These are phyloP conservation scores for Jamesozyma lodderae DNA, from an alignment of 805 yeast genomes.

Conservation along the genomic window DNA sequence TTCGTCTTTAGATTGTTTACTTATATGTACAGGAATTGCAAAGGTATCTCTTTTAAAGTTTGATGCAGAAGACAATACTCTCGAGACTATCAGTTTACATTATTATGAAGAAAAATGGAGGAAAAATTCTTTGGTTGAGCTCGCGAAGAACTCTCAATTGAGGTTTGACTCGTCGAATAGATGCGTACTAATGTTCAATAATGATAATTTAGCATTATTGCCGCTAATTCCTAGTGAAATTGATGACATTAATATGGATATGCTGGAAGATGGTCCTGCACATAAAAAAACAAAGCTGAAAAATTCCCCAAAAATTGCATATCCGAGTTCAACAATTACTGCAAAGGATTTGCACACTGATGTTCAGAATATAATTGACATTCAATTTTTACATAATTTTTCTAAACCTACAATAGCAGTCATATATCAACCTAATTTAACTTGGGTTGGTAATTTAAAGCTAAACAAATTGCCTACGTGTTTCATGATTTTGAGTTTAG, in stretches of 20 bases:
- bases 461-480: slow-evolving; percentile 17
- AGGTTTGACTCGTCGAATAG: slow-evolving; percentile 53
- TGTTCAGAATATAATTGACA: slow-evolving; percentile 56
- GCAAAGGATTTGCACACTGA: slow-evolving; percentile 48
- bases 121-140: slow-evolving; percentile 34
- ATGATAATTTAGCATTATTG: slow-evolving; percentile 61
- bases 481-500: slow-evolving; percentile 38
- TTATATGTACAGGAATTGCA: slow-evolving; percentile 63
- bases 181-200: slow-evolving; percentile 50
- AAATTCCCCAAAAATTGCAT: slow-evolving; percentile 7
- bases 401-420: slow-evolving; percentile 77
- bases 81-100: slow-evolving; percentile 75
- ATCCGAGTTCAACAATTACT: slow-evolving; percentile 46
- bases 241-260: slow-evolving; percentile 21
- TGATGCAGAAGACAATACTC: slow-evolving; percentile 43
- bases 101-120: slow-evolving; percentile 68
- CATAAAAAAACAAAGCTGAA: slow-evolving; percentile 8
- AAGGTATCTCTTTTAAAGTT: slow-evolving; percentile 71
- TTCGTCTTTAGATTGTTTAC: slow-evolving; percentile 47
- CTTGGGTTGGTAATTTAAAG: slow-evolving; percentile 63
- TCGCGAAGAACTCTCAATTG: slow-evolving; percentile 35
- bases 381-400: slow-evolving; percentile 63
- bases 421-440: slow-evolving; percentile 44
- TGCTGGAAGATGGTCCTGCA: slow-evolving; percentile 5
- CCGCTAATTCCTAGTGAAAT: slow-evolving; percentile 40